phyloP scores from a whole-genome alignment of 495 filamentous ascomycete species.

The Neohortaea acidophila region DNA sequence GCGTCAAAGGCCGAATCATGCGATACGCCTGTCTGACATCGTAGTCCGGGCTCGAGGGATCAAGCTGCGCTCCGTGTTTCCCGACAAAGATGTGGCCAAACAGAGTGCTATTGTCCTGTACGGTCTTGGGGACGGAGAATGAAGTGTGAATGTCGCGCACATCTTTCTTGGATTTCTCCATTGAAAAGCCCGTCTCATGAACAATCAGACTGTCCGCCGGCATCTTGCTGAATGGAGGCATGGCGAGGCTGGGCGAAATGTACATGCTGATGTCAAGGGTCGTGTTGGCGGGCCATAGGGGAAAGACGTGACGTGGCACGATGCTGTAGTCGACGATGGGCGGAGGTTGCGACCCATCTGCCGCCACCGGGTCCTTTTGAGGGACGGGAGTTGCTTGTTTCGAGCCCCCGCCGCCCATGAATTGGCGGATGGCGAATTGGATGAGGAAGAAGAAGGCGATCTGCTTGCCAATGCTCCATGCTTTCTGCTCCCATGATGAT shows the following conservation, averaged over 20 bases:
- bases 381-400: slow-evolving; percentile 29
- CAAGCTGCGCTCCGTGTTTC: slow-evolving; percentile 54
- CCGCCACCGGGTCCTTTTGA: slow-evolving; percentile 39
- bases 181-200: slow-evolving; percentile 63
- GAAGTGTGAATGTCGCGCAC: slow-evolving; percentile 60
- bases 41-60: slow-evolving; percentile 56
- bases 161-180: slow-evolving; percentile 62
- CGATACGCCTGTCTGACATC: slow-evolving; percentile 62
- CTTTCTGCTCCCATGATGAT: slow-evolving; percentile 25
- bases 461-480: slow-evolving; percentile 40
- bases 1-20: slow-evolving; percentile 70
- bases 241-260: slow-evolving; percentile 55
- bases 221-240: slow-evolving; percentile 47
- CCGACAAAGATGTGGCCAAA: slow-evolving; percentile 88
- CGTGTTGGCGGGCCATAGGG: slow-evolving; percentile 74
- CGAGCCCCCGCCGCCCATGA: slow-evolving; percentile 34
- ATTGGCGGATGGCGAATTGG: slow-evolving; percentile 47
- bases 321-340: slow-evolving; percentile 48
- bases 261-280: slow-evolving; percentile 73
- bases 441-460: slow-evolving; percentile 54
- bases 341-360: slow-evolving; percentile 42
- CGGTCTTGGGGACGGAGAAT: slow-evolving; percentile 59
- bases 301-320: slow-evolving; percentile 61
- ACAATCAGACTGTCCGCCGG: slow-evolving; percentile 47
- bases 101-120: slow-evolving; percentile 83